phyloP scores from a whole-genome alignment of 306 rosid genomes.

The Bauhinia variegata region DNA sequence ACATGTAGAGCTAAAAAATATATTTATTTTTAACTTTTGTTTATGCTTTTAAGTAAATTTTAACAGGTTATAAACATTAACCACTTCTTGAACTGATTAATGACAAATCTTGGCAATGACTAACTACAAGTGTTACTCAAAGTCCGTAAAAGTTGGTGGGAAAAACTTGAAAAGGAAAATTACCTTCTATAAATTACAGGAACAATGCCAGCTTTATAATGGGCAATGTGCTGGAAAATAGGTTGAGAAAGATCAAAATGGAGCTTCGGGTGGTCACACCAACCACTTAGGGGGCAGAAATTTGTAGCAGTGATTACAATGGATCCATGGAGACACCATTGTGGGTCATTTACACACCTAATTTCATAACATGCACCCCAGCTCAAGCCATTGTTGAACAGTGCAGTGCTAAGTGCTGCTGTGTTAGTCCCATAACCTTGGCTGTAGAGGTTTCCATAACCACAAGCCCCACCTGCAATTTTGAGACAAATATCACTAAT shows the following conservation, averaged over 20 bases:
- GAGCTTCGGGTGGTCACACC: slow-evolving; percentile 83
- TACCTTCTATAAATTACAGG: slow-evolving; percentile 73
- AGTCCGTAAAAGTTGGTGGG: too few species aligned
- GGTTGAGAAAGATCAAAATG: slow-evolving; percentile 87
- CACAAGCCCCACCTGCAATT: slow-evolving; percentile 81
- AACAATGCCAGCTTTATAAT: slow-evolving; percentile 69
- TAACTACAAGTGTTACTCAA: too few species aligned
- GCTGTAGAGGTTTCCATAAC: slow-evolving; percentile 80
- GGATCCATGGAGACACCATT: slow-evolving; percentile 68
- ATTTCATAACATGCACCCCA: slow-evolving; percentile 80
- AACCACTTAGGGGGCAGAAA: slow-evolving; percentile 83
- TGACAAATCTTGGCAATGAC: too few species aligned
- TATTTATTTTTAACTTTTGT: too few species aligned
- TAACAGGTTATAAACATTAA: too few species aligned
- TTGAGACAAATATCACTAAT: too few species aligned
- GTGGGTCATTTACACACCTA: slow-evolving; percentile 68
- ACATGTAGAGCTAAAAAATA: too few species aligned
- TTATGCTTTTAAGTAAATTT: too few species aligned
- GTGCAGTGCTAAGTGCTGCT: slow-evolving; percentile 78
- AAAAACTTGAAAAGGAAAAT: neutral
- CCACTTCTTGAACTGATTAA: too few species aligned
- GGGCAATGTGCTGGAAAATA: slow-evolving; percentile 73
- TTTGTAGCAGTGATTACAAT: slow-evolving; percentile 83
- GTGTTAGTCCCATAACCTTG: slow-evolving; percentile 81
- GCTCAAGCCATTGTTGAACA: slow-evolving; percentile 75